phyloP scores from a whole-genome alignment of 1,284 basidiomycete species.

The Pisolithus thermaeus region DNA sequence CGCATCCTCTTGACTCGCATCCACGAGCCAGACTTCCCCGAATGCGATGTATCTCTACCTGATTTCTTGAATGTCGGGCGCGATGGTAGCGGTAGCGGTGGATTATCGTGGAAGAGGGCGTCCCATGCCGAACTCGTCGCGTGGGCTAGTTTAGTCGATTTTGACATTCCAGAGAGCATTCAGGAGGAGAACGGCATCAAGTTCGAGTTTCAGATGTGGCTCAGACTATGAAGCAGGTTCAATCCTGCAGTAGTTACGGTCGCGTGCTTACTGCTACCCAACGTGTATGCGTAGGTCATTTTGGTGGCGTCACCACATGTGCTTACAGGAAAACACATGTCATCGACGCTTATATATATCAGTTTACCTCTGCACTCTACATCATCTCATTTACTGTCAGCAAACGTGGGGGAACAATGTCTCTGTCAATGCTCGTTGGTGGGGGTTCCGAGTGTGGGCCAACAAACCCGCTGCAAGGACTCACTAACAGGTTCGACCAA shows the following conservation, averaged over 20 bases:
- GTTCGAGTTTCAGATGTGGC: conserved; percentile 95
- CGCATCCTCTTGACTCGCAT: conserved; percentile 87
- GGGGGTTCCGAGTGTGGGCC: conserved; percentile 77
- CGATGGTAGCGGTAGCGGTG: conserved; percentile 14
- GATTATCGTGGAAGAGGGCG: conserved; percentile 49
- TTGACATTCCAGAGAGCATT: conserved; percentile 68
- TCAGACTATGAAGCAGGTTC: conserved; percentile 17
- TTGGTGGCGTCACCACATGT: neutral
- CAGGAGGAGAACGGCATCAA: conserved; percentile 77
- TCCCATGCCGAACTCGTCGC: conserved; percentile 57
- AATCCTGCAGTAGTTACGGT: no score
- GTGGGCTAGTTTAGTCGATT: conserved; percentile 59
- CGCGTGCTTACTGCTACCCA: no score
- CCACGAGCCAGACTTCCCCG: conserved; percentile 62
- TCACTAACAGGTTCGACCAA: conserved; percentile 71
- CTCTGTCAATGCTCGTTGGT: conserved; percentile 67
- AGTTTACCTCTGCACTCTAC: neutral
- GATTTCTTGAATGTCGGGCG: conserved; percentile 47
- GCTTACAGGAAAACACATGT: neutral
- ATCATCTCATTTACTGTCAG: no score
- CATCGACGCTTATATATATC: neutral
- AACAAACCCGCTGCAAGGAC: conserved; percentile 70
- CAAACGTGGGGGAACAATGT: conserved; percentile 40
- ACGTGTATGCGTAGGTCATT: no score
- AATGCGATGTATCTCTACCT: conserved; percentile 86